Percentiles rank a stretch among this genome's conserved stretches.
These are phyloP conservation scores for Panicum miliaceum DNA, from an alignment of 176 grass and related monocot genomes.

Conservation along the genomic window DNA sequence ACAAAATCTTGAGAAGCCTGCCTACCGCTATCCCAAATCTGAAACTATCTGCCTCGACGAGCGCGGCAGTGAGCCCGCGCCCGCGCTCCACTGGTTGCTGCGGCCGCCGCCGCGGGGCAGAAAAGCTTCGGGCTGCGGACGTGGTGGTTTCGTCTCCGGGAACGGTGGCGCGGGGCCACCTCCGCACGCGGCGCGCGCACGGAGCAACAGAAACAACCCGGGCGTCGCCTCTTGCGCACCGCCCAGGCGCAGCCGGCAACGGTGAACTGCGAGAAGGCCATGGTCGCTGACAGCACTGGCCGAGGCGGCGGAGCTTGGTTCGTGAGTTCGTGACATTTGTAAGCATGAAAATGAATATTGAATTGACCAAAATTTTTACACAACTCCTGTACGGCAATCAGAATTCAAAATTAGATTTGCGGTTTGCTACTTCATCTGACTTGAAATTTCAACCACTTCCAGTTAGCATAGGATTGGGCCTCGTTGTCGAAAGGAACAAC, in stretches of 20 bases:
- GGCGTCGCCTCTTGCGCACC: too few relatives aligned
- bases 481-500: conserved; percentile 63
- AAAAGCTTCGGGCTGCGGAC: not conserved
- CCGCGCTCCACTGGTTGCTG: too few relatives aligned
- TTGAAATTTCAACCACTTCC: conserved; percentile 80
- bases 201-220: too few relatives aligned
- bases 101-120: too few relatives aligned
- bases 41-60: too few relatives aligned
- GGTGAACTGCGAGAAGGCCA: not conserved
- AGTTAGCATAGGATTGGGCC: conserved; percentile 62
- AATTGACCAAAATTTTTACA: conserved; percentile 26
- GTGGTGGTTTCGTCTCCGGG: not conserved
- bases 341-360: not conserved
- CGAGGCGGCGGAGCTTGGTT: not conserved
- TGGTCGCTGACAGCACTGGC: not conserved
- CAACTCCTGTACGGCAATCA: not conserved
- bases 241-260: not conserved
- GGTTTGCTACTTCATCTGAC: conserved; percentile 7
- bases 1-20: too few relatives aligned
- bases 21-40: too few relatives aligned
- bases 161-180: too few relatives aligned
- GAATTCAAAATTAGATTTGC: not conserved
- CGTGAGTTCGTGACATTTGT: not conserved
- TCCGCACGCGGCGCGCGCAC: too few relatives aligned
- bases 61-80: too few relatives aligned